phyloP scores from a whole-genome alignment of 2,329 filamentous ascomycete genomes.

The Dactylellina cionopaga region DNA sequence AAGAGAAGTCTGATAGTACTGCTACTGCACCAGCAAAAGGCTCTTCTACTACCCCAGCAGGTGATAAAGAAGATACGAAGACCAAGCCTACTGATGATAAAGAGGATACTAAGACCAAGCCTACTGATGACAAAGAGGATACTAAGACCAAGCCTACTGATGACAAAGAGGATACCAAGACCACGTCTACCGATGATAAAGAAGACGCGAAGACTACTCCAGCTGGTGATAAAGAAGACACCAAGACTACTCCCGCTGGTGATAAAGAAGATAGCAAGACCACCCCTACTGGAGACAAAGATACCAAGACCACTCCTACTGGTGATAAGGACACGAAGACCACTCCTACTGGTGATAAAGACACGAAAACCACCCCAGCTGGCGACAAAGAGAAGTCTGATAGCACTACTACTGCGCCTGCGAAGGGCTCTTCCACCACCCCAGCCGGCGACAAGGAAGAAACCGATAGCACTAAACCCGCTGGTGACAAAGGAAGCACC shows the following conservation, averaged over 20 bases:
- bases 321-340: neutral
- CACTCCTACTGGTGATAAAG: neutral
- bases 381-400: slow-evolving; percentile 7
- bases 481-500: neutral
- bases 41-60: neutral
- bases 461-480: neutral
- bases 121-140: too few species aligned
- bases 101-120: neutral
- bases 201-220: neutral
- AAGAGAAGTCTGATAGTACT: neutral
- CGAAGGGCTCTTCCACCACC: neutral
- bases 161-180: neutral
- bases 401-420: neutral
- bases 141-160: neutral
- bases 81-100: neutral
- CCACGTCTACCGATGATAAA: too few species aligned
- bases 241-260: neutral
- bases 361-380: neutral
- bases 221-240: neutral
- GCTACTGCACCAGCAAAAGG: neutral
- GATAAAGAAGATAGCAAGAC: neutral
- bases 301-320: neutral
- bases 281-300: neutral
- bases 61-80: neutral
- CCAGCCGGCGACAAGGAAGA: neutral